phyloP scores from a whole-genome alignment of 768 basidiomycete genomes.

The Suillus discolor region DNA sequence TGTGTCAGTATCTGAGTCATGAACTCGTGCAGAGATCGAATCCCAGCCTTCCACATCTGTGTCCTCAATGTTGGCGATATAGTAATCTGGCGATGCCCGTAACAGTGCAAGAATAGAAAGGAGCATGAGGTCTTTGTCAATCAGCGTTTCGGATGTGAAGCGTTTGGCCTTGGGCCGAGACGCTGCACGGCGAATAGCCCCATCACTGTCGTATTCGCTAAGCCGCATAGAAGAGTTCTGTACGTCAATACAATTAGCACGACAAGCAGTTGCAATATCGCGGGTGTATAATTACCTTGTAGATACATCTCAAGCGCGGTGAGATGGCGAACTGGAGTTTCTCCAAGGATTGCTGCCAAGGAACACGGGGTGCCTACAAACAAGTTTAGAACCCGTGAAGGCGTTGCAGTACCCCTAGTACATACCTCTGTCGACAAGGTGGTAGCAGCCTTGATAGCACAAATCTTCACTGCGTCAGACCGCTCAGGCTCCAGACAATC shows the following conservation, averaged over 20 bases:
- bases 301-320: conserved; percentile 54
- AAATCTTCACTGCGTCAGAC: conserved; percentile 79
- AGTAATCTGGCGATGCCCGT: conserved; percentile 59
- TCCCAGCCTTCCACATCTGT: conserved; percentile 38
- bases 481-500: conserved; percentile 75
- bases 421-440: conserved; percentile 68
- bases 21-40: conserved; percentile 50
- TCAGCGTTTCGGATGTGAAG: conserved; percentile 56
- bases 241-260: conserved; percentile 2
- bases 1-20: conserved; percentile 64
- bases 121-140: conserved; percentile 70
- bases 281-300: conserved; percentile 45
- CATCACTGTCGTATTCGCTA: conserved; percentile 62
- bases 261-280: neutral
- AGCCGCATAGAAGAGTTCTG: conserved; percentile 56
- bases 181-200: conserved; percentile 53
- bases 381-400: conserved; percentile 10
- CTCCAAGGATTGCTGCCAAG: conserved; percentile 58
- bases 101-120: conserved; percentile 71
- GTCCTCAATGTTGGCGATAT: conserved; percentile 45
- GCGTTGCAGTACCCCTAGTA: neutral
- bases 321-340: conserved; percentile 48
- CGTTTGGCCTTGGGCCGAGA: conserved; percentile 64
- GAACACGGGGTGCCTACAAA: conserved; percentile 50
- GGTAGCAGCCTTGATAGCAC: conserved; percentile 72